Conservation (phyloP, 116 monocot species). For the Thalassia testudinum region DNA sequence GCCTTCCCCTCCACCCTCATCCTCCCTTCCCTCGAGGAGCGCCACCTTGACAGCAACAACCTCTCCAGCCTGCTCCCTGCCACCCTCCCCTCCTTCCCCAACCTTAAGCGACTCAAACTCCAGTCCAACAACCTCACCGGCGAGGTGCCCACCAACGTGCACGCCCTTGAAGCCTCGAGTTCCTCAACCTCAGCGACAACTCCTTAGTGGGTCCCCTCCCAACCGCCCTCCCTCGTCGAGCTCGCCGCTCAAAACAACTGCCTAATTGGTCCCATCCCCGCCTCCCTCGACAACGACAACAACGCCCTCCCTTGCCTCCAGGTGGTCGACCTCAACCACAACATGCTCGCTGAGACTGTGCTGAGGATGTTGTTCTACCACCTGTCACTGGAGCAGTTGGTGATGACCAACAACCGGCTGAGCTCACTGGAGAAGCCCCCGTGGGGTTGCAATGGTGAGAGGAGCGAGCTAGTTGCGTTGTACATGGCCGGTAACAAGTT, state of each 20-base stretch:
- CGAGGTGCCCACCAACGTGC: conserved; percentile 18
- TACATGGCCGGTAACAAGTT: conserved; percentile 34
- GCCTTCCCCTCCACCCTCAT: conserved; percentile 6
- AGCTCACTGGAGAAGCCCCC: conserved; percentile 9
- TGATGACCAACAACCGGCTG: conserved; percentile 23
- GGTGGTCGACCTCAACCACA: conserved; percentile 50
- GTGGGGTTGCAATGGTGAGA: conserved; percentile 27
- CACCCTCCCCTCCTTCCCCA: conserved; percentile 3
- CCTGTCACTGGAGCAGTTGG: conserved; percentile 44
- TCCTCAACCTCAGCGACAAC: conserved; percentile 44
- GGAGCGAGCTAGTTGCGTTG: conserved; percentile 45
- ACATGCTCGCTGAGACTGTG: conserved; percentile 25
- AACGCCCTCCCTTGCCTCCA: conserved; percentile 28
- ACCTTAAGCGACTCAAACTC: conserved; percentile 28
- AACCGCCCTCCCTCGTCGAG: conserved; percentile 18
- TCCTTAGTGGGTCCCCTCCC: conserved; percentile 24
- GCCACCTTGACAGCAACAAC: conserved; percentile 30
- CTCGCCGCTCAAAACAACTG: conserved; percentile 29
- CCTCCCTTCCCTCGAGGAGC: conserved; percentile 19
- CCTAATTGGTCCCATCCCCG: conserved; percentile 11
- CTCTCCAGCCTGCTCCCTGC: conserved; percentile 28
- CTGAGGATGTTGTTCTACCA: conserved; percentile 34
- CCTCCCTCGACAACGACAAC: no score
- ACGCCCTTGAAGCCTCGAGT: conserved; percentile 9
- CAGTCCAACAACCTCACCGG: conserved; percentile 37